Conservation (phyloP, 345 rosid species). For the Rhodamnia rubescens region DNA sequence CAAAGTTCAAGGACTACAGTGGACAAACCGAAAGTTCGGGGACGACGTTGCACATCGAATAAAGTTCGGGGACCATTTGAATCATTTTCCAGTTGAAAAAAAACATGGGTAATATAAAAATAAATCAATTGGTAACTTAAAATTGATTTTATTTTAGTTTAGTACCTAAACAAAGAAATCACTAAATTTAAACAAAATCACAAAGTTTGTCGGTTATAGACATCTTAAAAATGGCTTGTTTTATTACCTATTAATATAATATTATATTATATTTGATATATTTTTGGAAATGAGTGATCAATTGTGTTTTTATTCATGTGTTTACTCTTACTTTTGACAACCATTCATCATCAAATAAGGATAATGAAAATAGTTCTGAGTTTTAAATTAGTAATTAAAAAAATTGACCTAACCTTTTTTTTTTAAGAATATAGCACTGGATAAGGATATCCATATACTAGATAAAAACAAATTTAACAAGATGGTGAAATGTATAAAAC, state of each 20-base stretch:
- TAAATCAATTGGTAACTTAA: not conserved
- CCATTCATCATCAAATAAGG: not conserved
- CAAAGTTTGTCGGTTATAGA: not conserved
- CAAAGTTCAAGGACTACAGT: too few species aligned
- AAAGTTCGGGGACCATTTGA: accelerated
- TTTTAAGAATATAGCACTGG: not conserved
- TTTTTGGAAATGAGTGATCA: not conserved
- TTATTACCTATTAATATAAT: not conserved
- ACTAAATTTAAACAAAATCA: not conserved
- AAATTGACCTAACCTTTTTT: not conserved
- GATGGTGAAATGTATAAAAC: too few species aligned
- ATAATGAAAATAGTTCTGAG: not conserved
- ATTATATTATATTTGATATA: not conserved
- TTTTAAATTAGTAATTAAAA: not conserved
- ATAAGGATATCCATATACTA: not conserved
- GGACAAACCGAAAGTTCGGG: accelerated
- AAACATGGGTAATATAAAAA: too few species aligned
- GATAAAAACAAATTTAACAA: too few species aligned
- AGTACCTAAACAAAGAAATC: too few species aligned
- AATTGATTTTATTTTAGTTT: not conserved
- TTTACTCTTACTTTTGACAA: not conserved
- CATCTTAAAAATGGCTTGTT: not conserved
- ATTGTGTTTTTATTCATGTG: not conserved
- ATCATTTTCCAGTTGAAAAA: not conserved
- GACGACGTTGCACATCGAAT: accelerated